These are phyloP conservation scores for Pseudogymnoascus sp. DNA, from an alignment of 2,329 filamentous ascomycete species.

Conservation along the genomic window DNA sequence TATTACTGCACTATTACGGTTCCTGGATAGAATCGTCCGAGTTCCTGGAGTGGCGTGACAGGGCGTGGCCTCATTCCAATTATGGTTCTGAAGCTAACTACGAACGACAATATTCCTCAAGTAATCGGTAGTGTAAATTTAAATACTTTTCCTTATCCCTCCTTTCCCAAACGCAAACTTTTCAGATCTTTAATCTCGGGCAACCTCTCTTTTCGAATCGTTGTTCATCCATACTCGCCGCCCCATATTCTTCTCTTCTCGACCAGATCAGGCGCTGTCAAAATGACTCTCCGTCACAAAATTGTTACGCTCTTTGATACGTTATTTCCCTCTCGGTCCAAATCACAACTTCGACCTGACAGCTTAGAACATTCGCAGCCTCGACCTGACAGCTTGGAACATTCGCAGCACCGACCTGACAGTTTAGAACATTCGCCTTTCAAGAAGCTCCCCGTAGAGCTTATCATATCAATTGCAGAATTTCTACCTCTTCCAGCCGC, in stretches of 20 bases:
- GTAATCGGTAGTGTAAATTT: too few relatives aligned
- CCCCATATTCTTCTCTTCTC: background rate
- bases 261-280: background rate
- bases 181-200: too few relatives aligned
- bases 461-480: background rate
- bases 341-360: background rate
- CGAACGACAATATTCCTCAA: too few relatives aligned
- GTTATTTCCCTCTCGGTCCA: background rate
- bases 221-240: background rate
- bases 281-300: background rate
- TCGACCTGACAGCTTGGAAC: background rate
- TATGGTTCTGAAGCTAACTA: background rate
- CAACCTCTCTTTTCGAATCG: too few relatives aligned
- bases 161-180: too few relatives aligned
- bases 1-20: background rate
- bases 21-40: background rate
- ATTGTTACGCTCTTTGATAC: background rate
- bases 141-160: too few relatives aligned
- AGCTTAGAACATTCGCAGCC: background rate
- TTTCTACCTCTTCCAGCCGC: background rate
- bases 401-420: background rate
- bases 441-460: background rate
- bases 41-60: background rate
- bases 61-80: background rate
- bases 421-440: background rate